Evolutionary conservation across 345 rosid species (phyloP).

Genomic region (Noccaea caerulescens): DNA sequence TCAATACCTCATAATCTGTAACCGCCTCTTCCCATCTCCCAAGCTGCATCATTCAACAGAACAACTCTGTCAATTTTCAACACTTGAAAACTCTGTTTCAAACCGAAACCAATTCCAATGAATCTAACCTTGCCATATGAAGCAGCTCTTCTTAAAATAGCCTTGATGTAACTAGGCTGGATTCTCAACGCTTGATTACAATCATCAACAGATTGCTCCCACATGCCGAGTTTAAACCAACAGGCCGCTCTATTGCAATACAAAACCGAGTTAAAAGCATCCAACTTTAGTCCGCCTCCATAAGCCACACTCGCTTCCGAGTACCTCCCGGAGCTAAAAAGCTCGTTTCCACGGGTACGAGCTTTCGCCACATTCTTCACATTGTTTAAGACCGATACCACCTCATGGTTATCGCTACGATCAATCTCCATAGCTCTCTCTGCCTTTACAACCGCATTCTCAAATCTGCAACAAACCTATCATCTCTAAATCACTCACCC

Average conservation of each 20-base stretch:
- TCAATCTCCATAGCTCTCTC: slow-evolving; percentile 77
- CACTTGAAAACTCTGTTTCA: not conserved
- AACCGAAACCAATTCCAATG: not conserved
- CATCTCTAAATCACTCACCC: slow-evolving; percentile 52
- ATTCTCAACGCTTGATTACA: slow-evolving; percentile 82
- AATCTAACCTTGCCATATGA: slow-evolving; percentile 81
- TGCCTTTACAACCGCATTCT: slow-evolving; percentile 75
- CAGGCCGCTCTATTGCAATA: slow-evolving; percentile 97
- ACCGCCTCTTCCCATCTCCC: slow-evolving; percentile 85
- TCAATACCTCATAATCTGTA: slow-evolving; percentile 79
- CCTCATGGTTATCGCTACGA: slow-evolving; percentile 57
- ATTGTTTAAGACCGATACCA: slow-evolving; percentile 59
- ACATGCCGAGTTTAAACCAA: slow-evolving; percentile 87
- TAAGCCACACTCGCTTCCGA: slow-evolving; percentile 90
- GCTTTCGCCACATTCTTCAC: slow-evolving; percentile 75
- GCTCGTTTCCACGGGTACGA: slow-evolving; percentile 79
- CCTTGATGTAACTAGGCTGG: slow-evolving; percentile 82
- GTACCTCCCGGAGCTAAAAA: slow-evolving; percentile 71
- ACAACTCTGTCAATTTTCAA: not conserved
- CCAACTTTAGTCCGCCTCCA: slow-evolving; percentile 83
- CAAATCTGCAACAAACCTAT: slow-evolving; percentile 84
- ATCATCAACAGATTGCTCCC: slow-evolving; percentile 88
- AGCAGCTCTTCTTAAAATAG: slow-evolving; percentile 91
- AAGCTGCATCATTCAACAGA: slow-evolving; percentile 38
- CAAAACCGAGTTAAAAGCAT: slow-evolving; percentile 75